Evolutionary conservation across 768 basidiomycete genomes (phyloP), one percentile per base, ranked within the genome.

Genomic region (Lentinula detonsa): DNA sequence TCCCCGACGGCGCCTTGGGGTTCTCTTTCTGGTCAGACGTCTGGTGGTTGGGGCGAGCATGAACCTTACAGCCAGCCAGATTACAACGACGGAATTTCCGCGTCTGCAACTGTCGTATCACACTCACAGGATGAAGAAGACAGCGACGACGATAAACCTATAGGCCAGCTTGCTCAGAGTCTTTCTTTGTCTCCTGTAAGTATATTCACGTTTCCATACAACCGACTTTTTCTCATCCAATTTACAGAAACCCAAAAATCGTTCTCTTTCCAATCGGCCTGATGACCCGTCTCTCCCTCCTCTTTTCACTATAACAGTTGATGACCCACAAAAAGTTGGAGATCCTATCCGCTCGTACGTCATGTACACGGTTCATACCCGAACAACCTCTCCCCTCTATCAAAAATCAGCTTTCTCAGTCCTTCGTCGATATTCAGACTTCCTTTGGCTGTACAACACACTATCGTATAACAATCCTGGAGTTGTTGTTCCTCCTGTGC

Each of bases 281-380:
- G 57, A 85, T 55, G 81, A 78, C 59, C 78, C 46, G 4, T 48
- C 78, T 1, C 67, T 88, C 40, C 84, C 81, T 60, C 90, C 91
- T 21, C 76, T 90, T 28, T 98, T 97, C 70, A 72, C 82, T 7
- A 93, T 99, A 64, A 84, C 90, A 0, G 94, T 99, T n/a, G 91
- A 93, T 57, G 97, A 99, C 72, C 97, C 97, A 5, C 95, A 98
- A 65, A 93, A 91, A 66, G 91, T 98, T 48, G 97, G 97, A n/a
- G 93, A 95, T 68, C 92, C 95, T 1, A 92, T 98, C 52, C 88
- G 92, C 61, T 85, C 88, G 15, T 97, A 93, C 70, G 97, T 91
- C 10, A 94, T 98, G 77, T 99, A 98, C 71, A 99, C 97, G 1
- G 93, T 99, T 1, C 89, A 93, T 62, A 97, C 95, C 13, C 79